Evolutionary conservation across 805 yeast species (phyloP), one percentile per base, ranked within the genome.

Genomic region (Wickerhamiella siamensis): DNA sequence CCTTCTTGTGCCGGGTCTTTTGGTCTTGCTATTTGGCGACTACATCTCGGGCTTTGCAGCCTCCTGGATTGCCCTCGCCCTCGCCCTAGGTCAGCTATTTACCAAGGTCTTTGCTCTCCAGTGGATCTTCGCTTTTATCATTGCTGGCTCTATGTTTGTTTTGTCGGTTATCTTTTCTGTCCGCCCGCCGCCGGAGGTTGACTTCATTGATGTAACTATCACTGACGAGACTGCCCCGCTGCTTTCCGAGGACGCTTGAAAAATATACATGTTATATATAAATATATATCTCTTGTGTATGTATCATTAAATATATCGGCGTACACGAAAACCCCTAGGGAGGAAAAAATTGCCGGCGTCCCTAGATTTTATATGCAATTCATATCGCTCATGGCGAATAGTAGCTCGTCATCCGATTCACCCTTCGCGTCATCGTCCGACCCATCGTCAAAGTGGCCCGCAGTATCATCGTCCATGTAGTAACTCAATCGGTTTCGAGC

Each of bases 91-190:
- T 41, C 94, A 83, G 61, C 56, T 83, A 42, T 67, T 75, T 54
- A 71, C 75, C 38, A 79, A 72, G 61, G 64, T 74, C 31, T 69
- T 83, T 62, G 88, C 88, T 2, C 67, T 83, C 49, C 94, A 83
- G 64, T 83, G 94, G 94, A 72, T 79, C 49, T 83, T 83, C 64
- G 93, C 86, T 3, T 74, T 79, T 48, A 59, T 71, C 41, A 80
- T 81, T 47, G 61, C 81, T 8, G 76, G 72, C 4, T 41, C 76
- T 24, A 67, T 79, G 56, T 67, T 76, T 43, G 52, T 76, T 17
- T 57, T 69, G 38, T 65, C 80, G 5, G 50, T 72, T 15, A 59
- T 72, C 24, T 69, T 71, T 31, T 54, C 61, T 34, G 38, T 57
- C 39, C 44, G 43, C 18, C 35, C 43, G 19, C 53, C 51, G 6